Evolutionary conservation across 371 early-diverging fungal species (phyloP), one percentile per base, ranked within the genome.

Genomic region (Mucor indicus): DNA sequence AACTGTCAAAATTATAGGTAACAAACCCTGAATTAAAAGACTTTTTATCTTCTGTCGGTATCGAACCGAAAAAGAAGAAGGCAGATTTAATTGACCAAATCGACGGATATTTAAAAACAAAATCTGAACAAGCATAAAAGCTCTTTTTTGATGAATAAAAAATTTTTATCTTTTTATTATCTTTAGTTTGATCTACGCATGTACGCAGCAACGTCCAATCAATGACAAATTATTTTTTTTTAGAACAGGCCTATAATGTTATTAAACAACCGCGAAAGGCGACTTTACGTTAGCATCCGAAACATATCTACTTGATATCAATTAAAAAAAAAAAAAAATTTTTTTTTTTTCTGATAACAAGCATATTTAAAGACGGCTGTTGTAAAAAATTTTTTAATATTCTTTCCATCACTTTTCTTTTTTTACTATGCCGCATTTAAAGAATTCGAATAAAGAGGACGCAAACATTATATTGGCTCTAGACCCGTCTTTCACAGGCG

Each of bases 111-210:
- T 43, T 54, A 31, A 31, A 21, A 8, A 21, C 38, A 20, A 33
- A 33, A 13, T 7, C n/a, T 33, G 35, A 33, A 15, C 11, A 15
- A 33, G 6, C 11, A 38, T 38, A 19, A 38, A 22, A n/a, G 35
- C n/a, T 35, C 33, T 19, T 87, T 87, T 50, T 67, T 67, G 1
- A 70, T 83, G 16, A 76, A 77, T 75, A 21, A 67, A 86, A n/a
- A 43, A 53, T 15, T n/a, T n/a, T n/a, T n/a, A n/a, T n/a, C n/a
- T n/a, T n/a, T n/a, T n/a, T n/a, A n/a, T n/a, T n/a, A n/a, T n/a
- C n/a, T n/a, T n/a, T n/a, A n/a, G n/a, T n/a, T n/a, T n/a, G n/a
- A n/a, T n/a, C n/a, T n/a, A n/a, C n/a, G n/a, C n/a, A n/a, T n/a
- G n/a, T n/a, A n/a, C n/a, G n/a, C n/a, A n/a, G n/a, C n/a, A n/a